Evolutionary conservation across 495 filamentous ascomycete species (phyloP), one percentile per base, ranked within the genome.

Genomic region (Hyphodiscus hymeniophilus): DNA sequence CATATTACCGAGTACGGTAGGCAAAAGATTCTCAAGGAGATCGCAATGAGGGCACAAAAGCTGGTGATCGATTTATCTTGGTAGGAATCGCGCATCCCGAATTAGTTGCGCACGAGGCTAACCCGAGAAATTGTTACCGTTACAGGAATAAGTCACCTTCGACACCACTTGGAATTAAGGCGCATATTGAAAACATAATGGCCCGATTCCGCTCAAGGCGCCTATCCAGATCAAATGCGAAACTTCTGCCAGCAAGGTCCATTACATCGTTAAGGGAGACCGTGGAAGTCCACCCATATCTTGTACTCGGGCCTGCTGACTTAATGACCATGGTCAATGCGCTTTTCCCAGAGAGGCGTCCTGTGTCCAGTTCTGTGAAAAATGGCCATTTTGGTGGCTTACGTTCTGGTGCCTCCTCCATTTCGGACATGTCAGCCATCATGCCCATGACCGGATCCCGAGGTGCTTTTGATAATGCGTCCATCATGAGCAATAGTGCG

Each of bases 1-100:
- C 85, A 95, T 64, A 88, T 98, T 55, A 85, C 81, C 22, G 87
- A 94, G 58, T 86, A 89, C 65, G 89, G 87, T 18, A 78, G 92
- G 42, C 81, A 94, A 57, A 87, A 84, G 62, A 85, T 98, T 45
- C 75, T 98, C 42, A 88, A 85, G 57, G 79, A 87, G 56, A 81
- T 95, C 50, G 87, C 83, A 26, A 74, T 82, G 52, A 79, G 82
- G 30, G 79, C 87, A 43, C 84, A 90, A 48, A 82, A 83, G 60
- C 77, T 81, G 51, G 84, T 90, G 7, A 64, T 78, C 35, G 80
- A 81, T 54, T 74, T 81, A 70, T 62, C 69, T 60, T 66, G 68
- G 72, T 65, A 67, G 63, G 61, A 17, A n/a, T n/a, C n/a, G 11
- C 5, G 5, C 15, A 13, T 6, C 20, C 16, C 13, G 18, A 15